Base-by-base conservation (phyloP, 441 rosid genomes). In the Dalechampia spathulata region DNA sequence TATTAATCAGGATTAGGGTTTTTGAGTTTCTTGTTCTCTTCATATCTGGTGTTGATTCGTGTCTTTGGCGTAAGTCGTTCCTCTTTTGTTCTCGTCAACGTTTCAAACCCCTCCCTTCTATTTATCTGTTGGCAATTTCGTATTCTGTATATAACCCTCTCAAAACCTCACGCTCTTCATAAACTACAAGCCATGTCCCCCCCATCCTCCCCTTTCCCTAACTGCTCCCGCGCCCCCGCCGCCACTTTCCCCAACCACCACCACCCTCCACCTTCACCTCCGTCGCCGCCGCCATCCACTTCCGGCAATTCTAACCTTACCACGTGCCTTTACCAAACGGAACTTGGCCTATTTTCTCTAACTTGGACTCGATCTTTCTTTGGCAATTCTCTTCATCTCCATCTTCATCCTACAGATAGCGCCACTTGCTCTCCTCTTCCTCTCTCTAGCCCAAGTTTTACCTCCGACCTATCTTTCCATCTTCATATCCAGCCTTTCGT, bases 351-450 rank as follows among this genome's bases (percentile, higher is more conserved):
- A 4, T 92, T 88, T 66, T 88, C 93, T 39, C 77, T 92, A 7
- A 83, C 95, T 20, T 92, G 95, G 98, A 79, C 95, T 7, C 65
- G 81, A 1, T 71, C 73, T 52, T 75, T 86, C 63, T 61, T 86
- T 45, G 96, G 98, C 60, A 87, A 81, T 68, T 86, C 94, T 11
- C 75, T 92, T 53, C 73, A 81, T 58, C 93, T 92, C 67, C 68
- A 78, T 47, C 96, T 82, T 74, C 90, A 76, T 73, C 78, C 85
- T 7, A 45, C 47, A 15, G 82, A 70, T 58, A 57, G 30, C 75
- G 52, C 58, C 78, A 48, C 61, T 25, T 58, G 63, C 17, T 73
- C 86, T 25, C 82, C 82, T 14, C 64, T 70, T 25, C 75, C 83
- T 28, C 72, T 78, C 61, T 67, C 91, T 34, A 57, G 71, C 54